phyloP scores from a whole-genome alignment of 2,329 filamentous ascomycete genomes.

The Colletotrichum brevisporum region DNA sequence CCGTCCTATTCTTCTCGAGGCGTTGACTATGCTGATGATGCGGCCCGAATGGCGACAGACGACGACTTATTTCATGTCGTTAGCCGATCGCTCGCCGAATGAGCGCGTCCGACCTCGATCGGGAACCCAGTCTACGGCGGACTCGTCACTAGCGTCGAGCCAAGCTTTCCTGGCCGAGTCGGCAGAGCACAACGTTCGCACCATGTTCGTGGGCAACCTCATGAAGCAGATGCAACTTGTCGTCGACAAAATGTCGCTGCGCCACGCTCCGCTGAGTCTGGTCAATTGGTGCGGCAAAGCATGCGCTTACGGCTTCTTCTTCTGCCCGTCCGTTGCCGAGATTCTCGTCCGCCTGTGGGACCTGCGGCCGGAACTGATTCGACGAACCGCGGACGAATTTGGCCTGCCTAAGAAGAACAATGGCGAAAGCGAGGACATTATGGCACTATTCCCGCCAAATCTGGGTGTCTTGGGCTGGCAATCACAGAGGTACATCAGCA shows the following conservation, averaged over 20 bases:
- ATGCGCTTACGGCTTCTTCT: slow-evolving; percentile 94
- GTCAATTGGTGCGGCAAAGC: slow-evolving; percentile 92
- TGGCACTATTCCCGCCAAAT: slow-evolving; percentile 77
- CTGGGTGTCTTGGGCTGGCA: slow-evolving; percentile 72
- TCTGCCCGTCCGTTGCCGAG: slow-evolving; percentile 88
- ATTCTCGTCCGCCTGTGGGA: slow-evolving; percentile 87
- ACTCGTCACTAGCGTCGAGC: slow-evolving; percentile 78
- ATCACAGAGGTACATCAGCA: slow-evolving; percentile 62
- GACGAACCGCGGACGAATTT: slow-evolving; percentile 79
- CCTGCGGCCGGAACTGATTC: slow-evolving; percentile 76
- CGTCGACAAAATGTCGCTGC: slow-evolving; percentile 89
- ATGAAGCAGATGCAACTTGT: slow-evolving; percentile 87
- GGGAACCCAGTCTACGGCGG: slow-evolving; percentile 63
- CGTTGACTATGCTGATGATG: slow-evolving; percentile 85
- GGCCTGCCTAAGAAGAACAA: slow-evolving; percentile 70
- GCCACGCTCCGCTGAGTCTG: slow-evolving; percentile 75
- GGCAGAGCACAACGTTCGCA: slow-evolving; percentile 88
- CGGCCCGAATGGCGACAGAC: slow-evolving; percentile 87
- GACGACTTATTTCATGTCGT: slow-evolving; percentile 76
- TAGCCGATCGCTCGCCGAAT: slow-evolving; percentile 67
- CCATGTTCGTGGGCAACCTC: slow-evolving; percentile 87
- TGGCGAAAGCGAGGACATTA: slow-evolving; percentile 74
- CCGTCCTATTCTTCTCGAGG: slow-evolving; percentile 84
- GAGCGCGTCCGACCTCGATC: slow-evolving; percentile 62
- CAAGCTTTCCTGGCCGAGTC: slow-evolving; percentile 73